Evolutionary conservation across 257 asterid genomes (phyloP).

Genomic region (Paraleonurus japonicus): DNA sequence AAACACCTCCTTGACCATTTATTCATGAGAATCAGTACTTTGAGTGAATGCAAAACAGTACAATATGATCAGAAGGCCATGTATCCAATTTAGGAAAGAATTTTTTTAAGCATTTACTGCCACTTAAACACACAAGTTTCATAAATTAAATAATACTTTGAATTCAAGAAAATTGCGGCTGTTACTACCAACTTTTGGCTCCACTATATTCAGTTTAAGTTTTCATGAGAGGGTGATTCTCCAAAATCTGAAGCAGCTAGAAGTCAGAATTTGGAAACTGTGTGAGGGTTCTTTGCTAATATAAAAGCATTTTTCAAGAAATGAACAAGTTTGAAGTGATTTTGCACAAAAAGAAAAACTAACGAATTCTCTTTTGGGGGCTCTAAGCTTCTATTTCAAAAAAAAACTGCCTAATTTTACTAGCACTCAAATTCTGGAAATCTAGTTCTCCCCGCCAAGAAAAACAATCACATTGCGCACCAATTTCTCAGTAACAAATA

Average conservation of each 20-base stretch:
- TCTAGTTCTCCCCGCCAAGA: neutral
- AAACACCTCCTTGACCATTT: too few species aligned
- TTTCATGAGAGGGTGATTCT: neutral
- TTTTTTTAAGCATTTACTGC: neutral
- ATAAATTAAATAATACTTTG: neutral
- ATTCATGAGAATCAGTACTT: neutral
- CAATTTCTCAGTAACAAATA: neutral
- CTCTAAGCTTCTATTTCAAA: neutral
- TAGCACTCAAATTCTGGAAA: constrained; percentile 8
- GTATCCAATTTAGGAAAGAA: neutral
- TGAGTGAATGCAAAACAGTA: neutral
- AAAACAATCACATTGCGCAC: neutral
- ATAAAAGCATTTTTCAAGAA: neutral
- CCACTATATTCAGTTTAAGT: neutral
- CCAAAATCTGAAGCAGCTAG: neutral
- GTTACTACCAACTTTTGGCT: neutral
- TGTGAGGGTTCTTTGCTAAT: neutral
- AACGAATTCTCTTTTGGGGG: neutral
- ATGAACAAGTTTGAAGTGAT: neutral
- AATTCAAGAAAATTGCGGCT: neutral
- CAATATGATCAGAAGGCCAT: neutral
- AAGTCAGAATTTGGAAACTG: neutral
- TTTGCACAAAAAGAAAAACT: neutral
- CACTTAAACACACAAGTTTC: neutral
- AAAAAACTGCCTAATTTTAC: neutral